A percentile compares a stretch with the other conserved stretches of the same genome.
Conservation (phyloP, 768 basidiomycete genomes). For the Termitomyces sp. region DNA sequence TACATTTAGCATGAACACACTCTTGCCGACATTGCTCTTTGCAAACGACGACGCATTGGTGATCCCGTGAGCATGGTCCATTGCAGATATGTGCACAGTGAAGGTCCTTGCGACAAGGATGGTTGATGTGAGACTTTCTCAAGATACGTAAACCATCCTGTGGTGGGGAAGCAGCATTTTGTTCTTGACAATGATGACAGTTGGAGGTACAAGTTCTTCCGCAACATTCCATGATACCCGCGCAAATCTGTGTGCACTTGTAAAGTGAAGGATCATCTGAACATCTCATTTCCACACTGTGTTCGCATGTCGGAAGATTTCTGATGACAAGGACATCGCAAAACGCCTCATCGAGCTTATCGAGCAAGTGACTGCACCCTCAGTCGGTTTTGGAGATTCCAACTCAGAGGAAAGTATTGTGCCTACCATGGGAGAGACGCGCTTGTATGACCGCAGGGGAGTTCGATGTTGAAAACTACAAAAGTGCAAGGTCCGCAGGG, state of each 20-base stretch:
- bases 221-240: slow-evolving; percentile 45
- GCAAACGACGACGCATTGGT: slow-evolving; percentile 45
- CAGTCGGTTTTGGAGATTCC: not conserved
- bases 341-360: slow-evolving; percentile 34
- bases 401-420: not conserved
- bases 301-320: slow-evolving; percentile 48
- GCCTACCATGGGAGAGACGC: slow-evolving; percentile 45
- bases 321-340: slow-evolving; percentile 42
- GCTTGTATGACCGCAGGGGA: slow-evolving; percentile 56
- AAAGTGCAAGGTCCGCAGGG: slow-evolving; percentile 52
- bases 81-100: slow-evolving; percentile 55
- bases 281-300: slow-evolving; percentile 42
- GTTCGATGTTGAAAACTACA: slow-evolving; percentile 34
- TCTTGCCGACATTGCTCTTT: slow-evolving; percentile 42
- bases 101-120: slow-evolving; percentile 45
- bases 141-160: slow-evolving; percentile 7
- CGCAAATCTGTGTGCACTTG: slow-evolving; percentile 38
- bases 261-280: slow-evolving; percentile 32
- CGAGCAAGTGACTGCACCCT: slow-evolving; percentile 35
- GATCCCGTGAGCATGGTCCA: slow-evolving; percentile 40
- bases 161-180: slow-evolving; percentile 10
- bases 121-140: slow-evolving; percentile 32
- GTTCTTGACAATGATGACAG: slow-evolving; percentile 45
- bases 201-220: slow-evolving; percentile 39
- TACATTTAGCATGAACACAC: slow-evolving; percentile 51